A percentile compares a stretch with the other conserved stretches of the same genome.
Evolutionary conservation across 2,329 filamentous ascomycete genomes (phyloP).

Genomic region (Ascochyta pisi): DNA sequence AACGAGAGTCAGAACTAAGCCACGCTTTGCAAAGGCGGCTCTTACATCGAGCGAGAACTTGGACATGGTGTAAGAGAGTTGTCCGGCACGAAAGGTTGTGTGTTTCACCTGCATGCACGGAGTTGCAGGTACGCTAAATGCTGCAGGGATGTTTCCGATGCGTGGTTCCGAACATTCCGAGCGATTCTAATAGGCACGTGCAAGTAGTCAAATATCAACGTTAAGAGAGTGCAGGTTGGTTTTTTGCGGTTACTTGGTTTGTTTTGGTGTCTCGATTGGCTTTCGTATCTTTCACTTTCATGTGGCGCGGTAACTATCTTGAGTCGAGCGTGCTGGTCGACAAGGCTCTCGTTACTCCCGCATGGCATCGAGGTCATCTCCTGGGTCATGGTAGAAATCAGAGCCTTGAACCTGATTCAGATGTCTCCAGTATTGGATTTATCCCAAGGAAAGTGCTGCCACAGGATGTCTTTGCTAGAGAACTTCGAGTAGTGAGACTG

Average conservation of each 20-base stretch:
- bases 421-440: no score
- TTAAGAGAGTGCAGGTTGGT: not conserved
- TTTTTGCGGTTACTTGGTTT: not conserved
- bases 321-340: no score
- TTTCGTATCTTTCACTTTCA: no score
- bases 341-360: no score
- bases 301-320: no score
- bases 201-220: not conserved
- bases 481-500: no score
- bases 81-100: slow-evolving; percentile 7
- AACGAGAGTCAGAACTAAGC: slow-evolving; percentile 22
- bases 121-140: slow-evolving; percentile 9
- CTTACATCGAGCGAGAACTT: slow-evolving; percentile 39
- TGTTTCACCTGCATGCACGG: slow-evolving; percentile 12
- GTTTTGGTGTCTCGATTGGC: not conserved
- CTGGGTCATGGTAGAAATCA: no score
- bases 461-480: no score
- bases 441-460: no score
- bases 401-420: no score
- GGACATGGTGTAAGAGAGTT: slow-evolving; percentile 27
- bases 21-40: slow-evolving; percentile 3
- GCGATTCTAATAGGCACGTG: not conserved
- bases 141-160: not conserved
- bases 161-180: slow-evolving; percentile 20
- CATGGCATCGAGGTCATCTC: no score